Percentiles rank a stretch among this genome's conserved stretches.
Evolutionary conservation across 305 asterid genomes (phyloP).

Genomic region (Caryopteris hybrid): DNA sequence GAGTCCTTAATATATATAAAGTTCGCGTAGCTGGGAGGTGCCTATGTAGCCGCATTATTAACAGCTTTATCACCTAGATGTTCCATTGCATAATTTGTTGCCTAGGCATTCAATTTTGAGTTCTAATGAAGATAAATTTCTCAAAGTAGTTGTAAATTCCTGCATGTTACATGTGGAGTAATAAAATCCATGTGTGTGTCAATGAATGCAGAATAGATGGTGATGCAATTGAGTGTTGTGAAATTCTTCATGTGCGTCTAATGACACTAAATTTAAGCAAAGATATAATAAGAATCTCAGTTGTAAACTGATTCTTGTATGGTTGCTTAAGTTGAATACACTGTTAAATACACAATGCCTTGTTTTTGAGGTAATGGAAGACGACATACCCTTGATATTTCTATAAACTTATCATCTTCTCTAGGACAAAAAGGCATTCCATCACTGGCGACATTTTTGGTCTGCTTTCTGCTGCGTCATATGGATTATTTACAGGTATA

Average conservation of each 20-base stretch:
- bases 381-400: background rate
- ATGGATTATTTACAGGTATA: slow-evolving; percentile 72
- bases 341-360: background rate
- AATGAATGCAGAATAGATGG: background rate
- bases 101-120: no score
- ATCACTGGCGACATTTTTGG: slow-evolving; percentile 64
- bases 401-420: background rate
- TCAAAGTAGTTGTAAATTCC: no score
- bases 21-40: no score
- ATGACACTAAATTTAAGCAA: background rate
- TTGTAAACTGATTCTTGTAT: background rate
- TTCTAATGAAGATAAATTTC: no score
- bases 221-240: no score
- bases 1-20: no score
- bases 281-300: no score
- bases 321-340: background rate
- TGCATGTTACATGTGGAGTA: no score
- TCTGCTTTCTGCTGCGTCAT: slow-evolving; percentile 64
- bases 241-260: background rate
- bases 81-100: no score
- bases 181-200: background rate
- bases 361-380: background rate
- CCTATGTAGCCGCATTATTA: no score
- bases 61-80: no score
- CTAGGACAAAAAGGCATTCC: slow-evolving; percentile 44